These are phyloP conservation scores for Rhizophlyctis rosea DNA, from an alignment of 192 early-diverging fungal genomes.

Conservation along the genomic window DNA sequence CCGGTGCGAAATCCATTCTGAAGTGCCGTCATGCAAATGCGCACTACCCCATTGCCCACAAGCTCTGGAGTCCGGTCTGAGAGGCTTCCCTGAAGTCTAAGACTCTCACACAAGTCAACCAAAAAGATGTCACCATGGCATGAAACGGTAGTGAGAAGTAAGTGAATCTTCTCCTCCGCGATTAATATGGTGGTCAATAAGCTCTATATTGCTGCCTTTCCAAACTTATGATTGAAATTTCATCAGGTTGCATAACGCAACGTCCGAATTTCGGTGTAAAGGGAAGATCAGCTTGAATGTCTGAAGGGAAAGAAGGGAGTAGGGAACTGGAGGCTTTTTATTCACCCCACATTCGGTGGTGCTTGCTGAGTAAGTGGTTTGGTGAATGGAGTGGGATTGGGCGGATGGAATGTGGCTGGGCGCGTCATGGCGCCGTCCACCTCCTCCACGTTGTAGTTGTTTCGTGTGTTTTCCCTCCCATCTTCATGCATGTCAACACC, in stretches of 20 bases:
- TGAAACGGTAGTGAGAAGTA: not conserved
- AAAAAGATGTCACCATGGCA: not conserved
- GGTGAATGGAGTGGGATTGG: not conserved
- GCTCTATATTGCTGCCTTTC: not conserved
- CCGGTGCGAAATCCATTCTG: too few species aligned
- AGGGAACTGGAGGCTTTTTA: not conserved
- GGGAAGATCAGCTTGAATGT: not conserved
- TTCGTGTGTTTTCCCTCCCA: not conserved
- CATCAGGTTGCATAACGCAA: slow-evolving; percentile 1
- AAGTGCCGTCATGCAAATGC: too few species aligned
- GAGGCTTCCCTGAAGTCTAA: too few species aligned
- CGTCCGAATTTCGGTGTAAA: not conserved
- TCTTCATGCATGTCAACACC: not conserved
- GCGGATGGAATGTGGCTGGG: not conserved
- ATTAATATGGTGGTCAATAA: not conserved
- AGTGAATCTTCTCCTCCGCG: not conserved
- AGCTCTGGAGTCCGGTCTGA: too few species aligned
- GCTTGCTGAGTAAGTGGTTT: not conserved
- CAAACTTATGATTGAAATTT: not conserved
- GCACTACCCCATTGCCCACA: too few species aligned
- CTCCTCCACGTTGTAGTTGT: not conserved
- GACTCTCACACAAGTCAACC: too few species aligned
- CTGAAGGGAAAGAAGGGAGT: not conserved
- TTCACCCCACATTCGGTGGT: not conserved
- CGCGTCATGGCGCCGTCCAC: too few species aligned